Evolutionary conservation across 495 filamentous ascomycete species (phyloP), one percentile per base, ranked within the genome.

Genomic region (Hypoxylon crocopeplum): DNA sequence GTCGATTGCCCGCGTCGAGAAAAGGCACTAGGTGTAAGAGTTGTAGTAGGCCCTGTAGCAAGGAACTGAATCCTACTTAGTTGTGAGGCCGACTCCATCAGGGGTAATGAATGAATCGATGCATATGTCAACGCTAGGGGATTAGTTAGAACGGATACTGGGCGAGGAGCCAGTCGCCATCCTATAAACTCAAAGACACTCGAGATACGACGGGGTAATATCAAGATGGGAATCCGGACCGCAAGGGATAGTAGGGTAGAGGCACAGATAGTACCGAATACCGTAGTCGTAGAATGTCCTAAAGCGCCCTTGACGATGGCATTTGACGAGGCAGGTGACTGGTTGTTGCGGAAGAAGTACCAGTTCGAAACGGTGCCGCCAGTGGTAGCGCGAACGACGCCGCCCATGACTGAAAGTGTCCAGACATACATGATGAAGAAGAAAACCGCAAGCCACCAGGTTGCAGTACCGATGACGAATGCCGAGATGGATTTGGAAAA

Each of bases 341-440:
- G 84, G 17, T 85, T 83, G 48, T 96, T 86, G 46, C 94, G 90
- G 73, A 98, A 93, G 73, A 98, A 98, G 70, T 98, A 98, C 94
- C 94, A 98, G 71, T 98, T 95, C 15, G 88, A 93, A 29, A 98
- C 94, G 8, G 93, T 96, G 41, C 95, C 95, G 37, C 93, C 92
- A 12, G 94, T 96, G 15, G 92, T 92, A 33, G 91, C 83, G 50
- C 94, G 88, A 67, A 98, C 93, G 16, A 98, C 82, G 24, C 92
- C 92, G 22, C 88, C 84, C 64, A 92, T 82, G 48, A 98, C 83
- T 15, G 88, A 88, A 15, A 97, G 78, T 1, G 92, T 96, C 94
- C 94, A 98, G 54, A 98, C 79, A 66, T 97, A 98, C 75, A 97
- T 88, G 33, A 98, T 75, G 34, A 96, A 84, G 75, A 97, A 98